These are phyloP conservation scores for Neofusicoccum sp. DNA, from an alignment of 2,329 filamentous ascomycete species.

Conservation along the genomic window DNA sequence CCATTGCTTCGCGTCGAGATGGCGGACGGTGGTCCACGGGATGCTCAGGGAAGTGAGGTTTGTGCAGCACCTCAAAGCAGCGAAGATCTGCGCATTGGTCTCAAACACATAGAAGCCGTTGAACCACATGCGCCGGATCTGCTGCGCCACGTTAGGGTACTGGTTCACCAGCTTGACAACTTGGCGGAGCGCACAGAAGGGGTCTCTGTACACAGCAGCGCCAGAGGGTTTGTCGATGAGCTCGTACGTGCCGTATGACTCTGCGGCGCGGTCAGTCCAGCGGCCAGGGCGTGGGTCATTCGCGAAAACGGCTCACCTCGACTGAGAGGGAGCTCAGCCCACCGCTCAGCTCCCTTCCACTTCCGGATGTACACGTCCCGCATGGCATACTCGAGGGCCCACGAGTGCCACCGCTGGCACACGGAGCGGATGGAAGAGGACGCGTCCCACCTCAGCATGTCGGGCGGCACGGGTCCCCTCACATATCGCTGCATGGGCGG, in stretches of 20 bases:
- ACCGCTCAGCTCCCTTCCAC: constrained; percentile 57
- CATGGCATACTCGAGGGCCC: constrained; percentile 55
- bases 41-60: constrained; percentile 53
- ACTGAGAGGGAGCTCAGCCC: constrained; percentile 51
- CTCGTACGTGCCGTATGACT: constrained; percentile 51
- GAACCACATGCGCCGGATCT: constrained; percentile 58
- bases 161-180: constrained; percentile 50
- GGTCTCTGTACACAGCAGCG: constrained; percentile 52
- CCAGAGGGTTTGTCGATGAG: constrained; percentile 50
- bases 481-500: constrained; percentile 53
- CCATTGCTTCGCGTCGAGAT: constrained; percentile 53
- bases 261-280: constrained; percentile 23
- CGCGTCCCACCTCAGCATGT: constrained; percentile 56
- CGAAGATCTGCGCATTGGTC: constrained; percentile 53
- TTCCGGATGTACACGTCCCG: constrained; percentile 54
- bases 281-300: not conserved
- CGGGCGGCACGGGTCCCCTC: constrained; percentile 53
- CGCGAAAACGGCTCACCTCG: constrained; percentile 30
- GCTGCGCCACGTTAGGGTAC: constrained; percentile 49
- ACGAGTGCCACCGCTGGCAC: constrained; percentile 56
- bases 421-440: constrained; percentile 52
- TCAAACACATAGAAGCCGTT: constrained; percentile 57
- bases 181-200: constrained; percentile 52
- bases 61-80: constrained; percentile 50
- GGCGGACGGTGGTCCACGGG: constrained; percentile 57